Evolutionary conservation across 2,329 filamentous ascomycete genomes (phyloP).

Genomic region (Lasiodiplodia hormozganensis): DNA sequence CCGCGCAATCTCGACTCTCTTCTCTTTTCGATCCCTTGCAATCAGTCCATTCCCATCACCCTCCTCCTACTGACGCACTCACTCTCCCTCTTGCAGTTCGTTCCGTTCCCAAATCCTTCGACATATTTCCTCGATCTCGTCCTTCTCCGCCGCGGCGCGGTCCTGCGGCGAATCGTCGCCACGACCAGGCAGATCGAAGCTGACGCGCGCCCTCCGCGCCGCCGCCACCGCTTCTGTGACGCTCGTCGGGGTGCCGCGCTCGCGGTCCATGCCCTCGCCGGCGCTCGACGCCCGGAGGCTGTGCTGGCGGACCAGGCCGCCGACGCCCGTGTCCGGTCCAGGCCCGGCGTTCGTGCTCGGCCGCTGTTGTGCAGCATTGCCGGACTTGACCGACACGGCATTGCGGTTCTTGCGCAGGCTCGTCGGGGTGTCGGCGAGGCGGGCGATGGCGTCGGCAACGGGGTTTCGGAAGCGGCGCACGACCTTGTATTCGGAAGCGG

Average conservation of each 20-base stretch:
- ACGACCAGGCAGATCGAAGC: constrained; percentile 26
- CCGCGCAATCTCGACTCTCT: constrained; percentile 17
- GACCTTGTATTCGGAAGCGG: constrained; percentile 76
- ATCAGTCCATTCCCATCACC: constrained; percentile 2
- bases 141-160: constrained; percentile 12
- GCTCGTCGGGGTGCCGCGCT: constrained; percentile 37
- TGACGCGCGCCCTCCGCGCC: constrained; percentile 32
- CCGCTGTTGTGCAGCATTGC: constrained; percentile 35
- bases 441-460: constrained; percentile 66
- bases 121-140: constrained; percentile 48
- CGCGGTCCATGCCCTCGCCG: constrained; percentile 32
- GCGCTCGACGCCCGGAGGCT: constrained; percentile 34
- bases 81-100: constrained; percentile 46
- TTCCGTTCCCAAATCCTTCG: constrained; percentile 49
- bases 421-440: constrained; percentile 61
- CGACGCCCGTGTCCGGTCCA: constrained; percentile 19
- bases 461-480: constrained; percentile 76
- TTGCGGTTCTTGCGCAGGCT: constrained; percentile 34
- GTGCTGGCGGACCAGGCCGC: constrained; percentile 34
- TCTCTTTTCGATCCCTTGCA: background rate
- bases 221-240: constrained; percentile 36
- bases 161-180: constrained; percentile 26
- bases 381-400: constrained; percentile 1
- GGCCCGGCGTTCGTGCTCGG: constrained; percentile 32
- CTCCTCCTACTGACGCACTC: constrained; percentile 31